Base-by-base conservation (phyloP, 441 rosid genomes). In the Populus trichocarpa region DNA sequence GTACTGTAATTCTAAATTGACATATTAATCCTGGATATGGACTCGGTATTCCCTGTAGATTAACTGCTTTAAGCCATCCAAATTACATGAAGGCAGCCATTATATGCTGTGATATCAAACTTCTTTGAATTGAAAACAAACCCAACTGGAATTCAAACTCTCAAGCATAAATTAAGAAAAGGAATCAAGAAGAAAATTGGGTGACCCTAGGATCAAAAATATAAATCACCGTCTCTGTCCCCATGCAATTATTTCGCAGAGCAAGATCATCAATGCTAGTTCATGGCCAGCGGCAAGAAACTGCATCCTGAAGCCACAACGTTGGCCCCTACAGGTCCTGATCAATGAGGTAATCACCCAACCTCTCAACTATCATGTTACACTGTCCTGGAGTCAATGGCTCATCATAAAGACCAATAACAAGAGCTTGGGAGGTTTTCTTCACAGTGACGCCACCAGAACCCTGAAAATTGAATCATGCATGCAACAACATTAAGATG, bases 291-390 rank as follows among this genome's bases (percentile, higher is more conserved):
- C 72, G 11, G 73, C 83, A 70, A 73, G 69, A 64, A 79, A 30
- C 77, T 36, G 65, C 75, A 74, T 71, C 65, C 36, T 53, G 70
- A 61, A 72, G 75, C 81, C 26, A 67, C 6, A 36, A 67, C 0
- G 18, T 50, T 12, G 61, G 63, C 9, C 30, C n/a, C 78, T 88
- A 94, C 73, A 92, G 87, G 70, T 81, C 90, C 81, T 91, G 96
- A 13, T 94, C 98, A 3, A 89, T 10, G 57, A 92, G 96, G 87
- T 94, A 92, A 85, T 94, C 97, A 0, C 96, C 97, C 10, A 92
- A 87, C 97, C 93, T 94, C 83, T 94, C 97, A 22, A 92, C 94
- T 1, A 94, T 80, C 89, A 90, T 82, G 87, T 92, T 94, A 89
- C 98, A 92, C 79, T 91, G 98, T 7, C 94, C 94, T 46, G 97